A percentile compares a stretch with the other conserved stretches of the same genome.
Evolutionary conservation across 345 rosid genomes (phyloP).

Genomic region (Populus nigra): DNA sequence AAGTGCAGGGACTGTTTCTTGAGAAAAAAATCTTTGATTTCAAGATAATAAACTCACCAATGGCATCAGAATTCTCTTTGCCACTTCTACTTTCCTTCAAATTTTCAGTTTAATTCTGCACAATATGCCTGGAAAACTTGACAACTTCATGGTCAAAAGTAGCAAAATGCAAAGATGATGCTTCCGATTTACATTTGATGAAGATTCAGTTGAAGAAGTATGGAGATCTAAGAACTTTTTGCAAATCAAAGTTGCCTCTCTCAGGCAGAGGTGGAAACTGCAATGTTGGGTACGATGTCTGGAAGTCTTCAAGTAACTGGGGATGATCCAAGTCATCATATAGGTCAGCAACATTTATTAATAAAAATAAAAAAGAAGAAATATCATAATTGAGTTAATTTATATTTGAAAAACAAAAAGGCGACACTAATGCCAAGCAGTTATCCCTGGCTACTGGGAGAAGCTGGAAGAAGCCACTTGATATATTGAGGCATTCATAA

Average conservation of each 20-base stretch:
- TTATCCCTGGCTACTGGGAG: background rate
- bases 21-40: background rate
- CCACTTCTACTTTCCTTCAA: background rate
- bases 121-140: background rate
- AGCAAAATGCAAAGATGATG: background rate
- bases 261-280: slow-evolving; percentile 79
- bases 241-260: slow-evolving; percentile 79
- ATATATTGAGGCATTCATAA: background rate
- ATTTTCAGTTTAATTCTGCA: background rate
- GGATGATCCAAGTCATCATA: slow-evolving; percentile 12
- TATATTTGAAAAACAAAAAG: background rate
- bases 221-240: slow-evolving; percentile 68
- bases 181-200: slow-evolving; percentile 3
- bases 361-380: background rate
- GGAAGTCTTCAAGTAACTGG: slow-evolving; percentile 85
- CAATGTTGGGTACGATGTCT: slow-evolving; percentile 62
- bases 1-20: background rate
- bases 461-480: background rate
- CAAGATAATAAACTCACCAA: background rate
- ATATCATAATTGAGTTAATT: background rate
- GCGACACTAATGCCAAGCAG: background rate
- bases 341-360: slow-evolving; percentile 16
- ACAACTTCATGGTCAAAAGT: slow-evolving; percentile 7
- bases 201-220: slow-evolving; percentile 83
- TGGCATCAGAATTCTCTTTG: background rate